A percentile compares a stretch with the other conserved stretches of the same genome.
Conservation (phyloP, 768 basidiomycete genomes). For the Lenzites betulinus region DNA sequence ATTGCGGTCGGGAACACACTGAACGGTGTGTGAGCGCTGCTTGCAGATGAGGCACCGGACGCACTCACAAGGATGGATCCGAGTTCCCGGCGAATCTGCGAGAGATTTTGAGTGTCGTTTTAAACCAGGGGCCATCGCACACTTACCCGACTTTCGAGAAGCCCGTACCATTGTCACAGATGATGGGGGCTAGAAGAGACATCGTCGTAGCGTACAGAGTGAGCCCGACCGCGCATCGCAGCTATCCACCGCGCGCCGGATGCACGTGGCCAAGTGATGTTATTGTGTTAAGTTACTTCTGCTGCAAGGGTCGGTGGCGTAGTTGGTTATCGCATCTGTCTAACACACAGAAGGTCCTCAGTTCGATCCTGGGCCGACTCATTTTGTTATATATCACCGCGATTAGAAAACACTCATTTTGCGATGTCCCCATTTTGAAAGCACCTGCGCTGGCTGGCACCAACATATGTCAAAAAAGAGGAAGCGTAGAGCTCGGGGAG, state of each 20-base stretch:
- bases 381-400: no score
- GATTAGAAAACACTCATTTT: no score
- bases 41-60: neutral
- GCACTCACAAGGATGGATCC: slow-evolving; percentile 92
- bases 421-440: no score
- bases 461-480: no score
- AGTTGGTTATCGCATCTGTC: slow-evolving; percentile 85
- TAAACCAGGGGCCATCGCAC: neutral
- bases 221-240: neutral
- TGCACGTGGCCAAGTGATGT: neutral
- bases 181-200: slow-evolving; percentile 90
- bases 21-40: neutral
- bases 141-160: slow-evolving; percentile 95
- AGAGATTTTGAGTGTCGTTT: neutral
- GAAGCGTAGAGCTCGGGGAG: no score
- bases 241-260: neutral
- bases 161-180: slow-evolving; percentile 97
- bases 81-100: slow-evolving; percentile 95
- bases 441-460: no score
- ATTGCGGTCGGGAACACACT: slow-evolving; percentile 99
- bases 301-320: slow-evolving; percentile 56
- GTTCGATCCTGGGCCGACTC: slow-evolving; percentile 63
- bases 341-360: slow-evolving; percentile 79
- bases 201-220: slow-evolving; percentile 42
- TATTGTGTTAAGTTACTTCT: neutral